phyloP scores from a whole-genome alignment of 2,329 filamentous ascomycete species.

The Ophiocordyceps camponoti-saundersi region DNA sequence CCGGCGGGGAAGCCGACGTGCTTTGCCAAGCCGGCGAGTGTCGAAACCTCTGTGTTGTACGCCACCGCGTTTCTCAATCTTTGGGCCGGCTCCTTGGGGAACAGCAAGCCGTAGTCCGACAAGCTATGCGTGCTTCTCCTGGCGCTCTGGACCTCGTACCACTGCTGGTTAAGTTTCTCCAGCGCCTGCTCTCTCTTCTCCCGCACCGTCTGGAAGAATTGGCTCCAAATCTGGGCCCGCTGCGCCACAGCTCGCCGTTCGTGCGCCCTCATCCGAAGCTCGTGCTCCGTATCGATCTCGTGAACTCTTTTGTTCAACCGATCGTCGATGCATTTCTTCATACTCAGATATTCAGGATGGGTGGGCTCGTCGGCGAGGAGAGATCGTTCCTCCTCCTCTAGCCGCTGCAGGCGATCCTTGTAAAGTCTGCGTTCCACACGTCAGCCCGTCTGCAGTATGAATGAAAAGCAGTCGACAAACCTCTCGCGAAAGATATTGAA shows the following conservation, averaged over 20 bases:
- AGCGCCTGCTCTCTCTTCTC: constrained; percentile 68
- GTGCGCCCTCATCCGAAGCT: constrained; percentile 57
- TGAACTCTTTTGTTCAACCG: constrained; percentile 66
- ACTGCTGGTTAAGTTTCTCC: constrained; percentile 69
- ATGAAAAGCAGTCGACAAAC: constrained; percentile 22
- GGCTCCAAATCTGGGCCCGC: constrained; percentile 70
- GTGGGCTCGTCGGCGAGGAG: constrained; percentile 42
- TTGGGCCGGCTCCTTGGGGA: constrained; percentile 59
- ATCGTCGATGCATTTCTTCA: constrained; percentile 74
- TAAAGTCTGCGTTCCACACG: constrained; percentile 43
- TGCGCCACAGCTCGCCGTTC: constrained; percentile 63
- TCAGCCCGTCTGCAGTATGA: background rate
- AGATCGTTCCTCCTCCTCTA: constrained; percentile 55
- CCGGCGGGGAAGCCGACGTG: constrained; percentile 93
- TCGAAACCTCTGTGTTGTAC: constrained; percentile 89
- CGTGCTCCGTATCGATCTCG: constrained; percentile 56
- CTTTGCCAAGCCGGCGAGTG: constrained; percentile 80
- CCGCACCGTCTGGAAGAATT: constrained; percentile 76
- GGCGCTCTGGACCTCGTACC: constrained; percentile 85
- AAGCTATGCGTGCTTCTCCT: constrained; percentile 66
- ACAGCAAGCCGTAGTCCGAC: constrained; percentile 66
- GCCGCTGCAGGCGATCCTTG: constrained; percentile 68
- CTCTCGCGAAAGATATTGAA: constrained; percentile 74
- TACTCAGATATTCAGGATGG: constrained; percentile 83
- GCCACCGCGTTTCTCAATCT: constrained; percentile 73